Evolutionary conservation across 1,284 basidiomycete species (phyloP), one percentile per base, ranked within the genome.

Genomic region (Puccinia horiana): DNA sequence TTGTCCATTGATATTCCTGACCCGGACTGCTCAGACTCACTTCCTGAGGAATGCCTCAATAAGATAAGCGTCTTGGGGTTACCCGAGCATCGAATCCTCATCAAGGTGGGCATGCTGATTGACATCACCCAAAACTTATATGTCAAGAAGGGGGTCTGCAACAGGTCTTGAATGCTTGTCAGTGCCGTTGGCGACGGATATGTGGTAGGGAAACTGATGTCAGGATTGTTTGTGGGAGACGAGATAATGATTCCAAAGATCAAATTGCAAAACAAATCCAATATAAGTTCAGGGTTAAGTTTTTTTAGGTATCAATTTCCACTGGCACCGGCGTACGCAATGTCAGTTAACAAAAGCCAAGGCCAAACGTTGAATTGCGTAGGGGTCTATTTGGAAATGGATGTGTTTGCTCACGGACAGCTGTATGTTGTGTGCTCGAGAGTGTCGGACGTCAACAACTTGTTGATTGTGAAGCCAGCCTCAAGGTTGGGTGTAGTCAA

Each of bases 401-500:
- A n/a, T n/a, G n/a, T n/a, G n/a, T n/a, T n/a, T n/a, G n/a, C n/a
- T n/a, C 26, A 63, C 40, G 75, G 75, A 1, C 75, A 76, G 20
- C 44, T 76, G 2, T 76, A 76, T 44, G 75, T 76, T 14, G 75
- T 35, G 12, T 16, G 63, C 23, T 76, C 75, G 29, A 12, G 18
- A 11, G 49, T 23, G 20, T 52, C 26, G 5, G 35, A 32, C 32
- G 61, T 63, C 2, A 6, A 4, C 6, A 29, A 63, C 14, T 14
- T 63, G 6, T 26, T 63, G 11, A 20, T 63, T 29, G 61, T 63
- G 5, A 63, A 12, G 61, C 29, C 9, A 8, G 26, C 14, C n/a
- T 6, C 4, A 6, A 18, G 61, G 61, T 32, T 52, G 11, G 49
- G 49, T 52, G 4, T 52, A 4, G 3, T 63, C 14, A 63, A 63